phyloP scores from a whole-genome alignment of 148 eudicot species.

The Salicornia ramosissima region DNA sequence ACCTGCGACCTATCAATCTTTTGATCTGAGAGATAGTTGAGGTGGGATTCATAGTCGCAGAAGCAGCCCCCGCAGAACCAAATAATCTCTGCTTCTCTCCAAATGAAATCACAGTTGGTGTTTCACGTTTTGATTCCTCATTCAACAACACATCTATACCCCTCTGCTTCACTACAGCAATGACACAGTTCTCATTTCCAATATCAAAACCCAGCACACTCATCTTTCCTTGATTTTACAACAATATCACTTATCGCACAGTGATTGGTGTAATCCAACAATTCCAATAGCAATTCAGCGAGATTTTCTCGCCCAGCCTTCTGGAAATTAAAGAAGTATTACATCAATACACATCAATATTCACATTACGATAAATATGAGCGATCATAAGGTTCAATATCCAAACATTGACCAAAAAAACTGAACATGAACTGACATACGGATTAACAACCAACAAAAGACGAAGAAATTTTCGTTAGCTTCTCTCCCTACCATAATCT shows the following conservation, averaged over 20 bases:
- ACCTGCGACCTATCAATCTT: slow-evolving; percentile 65
- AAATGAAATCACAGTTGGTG: slow-evolving; percentile 78
- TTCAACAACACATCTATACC: slow-evolving; percentile 86
- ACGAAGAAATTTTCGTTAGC: neutral
- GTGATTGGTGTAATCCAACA: too few relatives aligned
- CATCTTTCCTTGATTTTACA: slow-evolving; percentile 33
- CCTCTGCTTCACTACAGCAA: slow-evolving; percentile 64
- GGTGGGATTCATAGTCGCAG: slow-evolving; percentile 75
- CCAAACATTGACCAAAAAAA: neutral
- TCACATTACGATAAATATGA: neutral
- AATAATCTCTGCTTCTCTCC: slow-evolving; percentile 86
- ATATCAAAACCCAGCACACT: slow-evolving; percentile 82
- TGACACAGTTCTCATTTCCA: slow-evolving; percentile 91
- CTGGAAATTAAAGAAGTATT: too few relatives aligned
- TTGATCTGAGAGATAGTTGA: slow-evolving; percentile 88
- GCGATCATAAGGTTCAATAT: neutral
- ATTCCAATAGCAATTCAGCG: neutral
- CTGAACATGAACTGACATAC: neutral
- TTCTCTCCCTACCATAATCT: neutral
- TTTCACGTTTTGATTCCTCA: slow-evolving; percentile 83
- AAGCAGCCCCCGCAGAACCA: slow-evolving; percentile 85
- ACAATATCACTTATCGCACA: neutral
- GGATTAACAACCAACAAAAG: neutral
- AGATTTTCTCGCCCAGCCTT: too few relatives aligned
- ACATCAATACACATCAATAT: neutral